These are phyloP conservation scores for Arabidopsis suecica DNA, from an alignment of 345 rosid genomes.

Conservation along the genomic window DNA sequence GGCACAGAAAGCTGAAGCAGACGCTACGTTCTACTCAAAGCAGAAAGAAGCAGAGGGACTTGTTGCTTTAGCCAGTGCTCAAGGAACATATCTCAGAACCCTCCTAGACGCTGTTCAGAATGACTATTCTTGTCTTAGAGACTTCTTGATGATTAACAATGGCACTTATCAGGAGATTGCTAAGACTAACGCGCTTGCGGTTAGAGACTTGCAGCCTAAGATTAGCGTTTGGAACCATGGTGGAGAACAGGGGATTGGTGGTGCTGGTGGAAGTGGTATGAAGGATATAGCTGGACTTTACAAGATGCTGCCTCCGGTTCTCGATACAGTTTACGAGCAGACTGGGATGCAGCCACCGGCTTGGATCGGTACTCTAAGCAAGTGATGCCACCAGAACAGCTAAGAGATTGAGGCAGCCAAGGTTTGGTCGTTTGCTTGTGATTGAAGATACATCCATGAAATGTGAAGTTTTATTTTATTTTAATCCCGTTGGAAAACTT, in stretches of 20 bases:
- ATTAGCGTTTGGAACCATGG: constrained; percentile 75
- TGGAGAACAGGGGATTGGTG: constrained; percentile 38
- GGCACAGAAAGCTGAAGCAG: constrained; percentile 65
- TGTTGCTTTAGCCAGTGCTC: constrained; percentile 60
- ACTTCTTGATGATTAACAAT: constrained; percentile 62
- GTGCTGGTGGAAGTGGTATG: constrained; percentile 39
- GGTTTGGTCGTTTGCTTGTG: constrained; percentile 32
- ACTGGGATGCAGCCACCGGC: constrained; percentile 82
- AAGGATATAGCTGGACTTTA: constrained; percentile 79
- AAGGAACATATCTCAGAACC: constrained; percentile 61
- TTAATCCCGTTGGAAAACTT: background rate
- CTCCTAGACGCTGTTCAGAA: constrained; percentile 61
- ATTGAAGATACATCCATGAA: background rate
- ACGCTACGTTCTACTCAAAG: constrained; percentile 62
- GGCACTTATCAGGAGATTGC: constrained; percentile 67
- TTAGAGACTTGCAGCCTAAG: constrained; percentile 63
- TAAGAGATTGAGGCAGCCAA: background rate
- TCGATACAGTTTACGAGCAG: constrained; percentile 78
- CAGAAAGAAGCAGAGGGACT: constrained; percentile 73
- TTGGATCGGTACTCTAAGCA: constrained; percentile 59
- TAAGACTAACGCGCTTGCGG: constrained; percentile 61
- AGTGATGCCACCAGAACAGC: constrained; percentile 13
- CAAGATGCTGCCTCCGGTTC: constrained; percentile 72
- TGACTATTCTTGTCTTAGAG: constrained; percentile 59
- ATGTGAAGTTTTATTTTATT: no score